These are phyloP conservation scores for Phytophthora vignae DNA, from an alignment of 352 stramenopile species.

Conservation along the genomic window DNA sequence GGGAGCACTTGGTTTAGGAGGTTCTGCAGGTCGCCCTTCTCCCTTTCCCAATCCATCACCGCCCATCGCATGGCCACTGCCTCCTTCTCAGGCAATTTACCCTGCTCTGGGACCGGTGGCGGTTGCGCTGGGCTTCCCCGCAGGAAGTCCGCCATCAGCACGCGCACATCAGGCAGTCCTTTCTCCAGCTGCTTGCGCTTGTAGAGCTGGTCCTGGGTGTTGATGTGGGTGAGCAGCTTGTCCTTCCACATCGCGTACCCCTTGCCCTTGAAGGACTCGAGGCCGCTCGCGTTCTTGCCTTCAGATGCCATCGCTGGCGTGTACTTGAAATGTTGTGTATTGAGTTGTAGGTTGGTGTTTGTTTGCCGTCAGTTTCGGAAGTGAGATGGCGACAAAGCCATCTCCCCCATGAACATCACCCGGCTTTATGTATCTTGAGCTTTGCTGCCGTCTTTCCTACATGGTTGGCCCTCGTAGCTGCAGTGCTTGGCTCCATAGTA, in stretches of 20 bases:
- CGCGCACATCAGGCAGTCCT: background rate
- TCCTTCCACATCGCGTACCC: background rate
- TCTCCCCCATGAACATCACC: background rate
- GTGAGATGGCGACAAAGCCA: background rate
- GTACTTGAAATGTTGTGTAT: background rate
- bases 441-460: background rate
- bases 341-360: background rate
- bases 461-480: background rate
- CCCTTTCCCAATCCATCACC: no score
- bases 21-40: no score
- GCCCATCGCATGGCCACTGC: no score
- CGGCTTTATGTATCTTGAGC: background rate
- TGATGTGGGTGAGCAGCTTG: background rate
- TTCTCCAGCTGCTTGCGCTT: background rate
- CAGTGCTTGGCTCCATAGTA: no score
- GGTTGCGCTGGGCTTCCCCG: background rate
- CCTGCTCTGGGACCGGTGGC: background rate
- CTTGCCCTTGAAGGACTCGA: background rate
- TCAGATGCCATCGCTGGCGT: background rate
- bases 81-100: background rate
- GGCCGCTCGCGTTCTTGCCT: background rate
- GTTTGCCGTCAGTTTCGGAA: background rate
- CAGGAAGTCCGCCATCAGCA: background rate
- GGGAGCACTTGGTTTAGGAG: no score
- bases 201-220: background rate